These are phyloP conservation scores for Trichodelitschia bisporula DNA, from an alignment of 495 filamentous ascomycete species.

Conservation along the genomic window DNA sequence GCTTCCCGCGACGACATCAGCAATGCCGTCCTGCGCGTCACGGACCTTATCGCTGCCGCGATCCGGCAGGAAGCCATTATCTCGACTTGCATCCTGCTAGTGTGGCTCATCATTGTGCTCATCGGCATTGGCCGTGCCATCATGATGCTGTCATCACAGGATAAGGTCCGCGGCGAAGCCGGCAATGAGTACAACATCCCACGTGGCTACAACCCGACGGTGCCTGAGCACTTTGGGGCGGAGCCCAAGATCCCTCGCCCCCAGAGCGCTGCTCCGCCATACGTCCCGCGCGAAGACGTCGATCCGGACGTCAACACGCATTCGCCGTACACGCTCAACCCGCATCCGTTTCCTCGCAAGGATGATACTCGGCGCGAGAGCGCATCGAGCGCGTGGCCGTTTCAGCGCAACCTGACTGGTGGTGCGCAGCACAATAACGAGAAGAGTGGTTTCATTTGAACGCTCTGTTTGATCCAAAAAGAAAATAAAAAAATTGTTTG, in stretches of 20 bases:
- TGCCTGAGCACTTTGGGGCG: not conserved
- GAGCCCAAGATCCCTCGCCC: too few relatives aligned
- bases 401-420: too few relatives aligned
- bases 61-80: constrained; percentile 59
- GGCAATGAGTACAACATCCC: constrained; percentile 10
- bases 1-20: constrained; percentile 59
- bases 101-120: constrained; percentile 56
- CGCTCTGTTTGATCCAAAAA: too few relatives aligned
- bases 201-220: too few relatives aligned
- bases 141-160: constrained; percentile 21
- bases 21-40: constrained; percentile 40
- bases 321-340: constrained; percentile 2
- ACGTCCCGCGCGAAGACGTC: not conserved
- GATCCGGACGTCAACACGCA: not conserved
- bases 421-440: too few relatives aligned
- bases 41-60: constrained; percentile 30
- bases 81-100: constrained; percentile 35
- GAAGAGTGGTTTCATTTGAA: too few relatives aligned
- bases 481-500: too few relatives aligned
- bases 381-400: too few relatives aligned
- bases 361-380: too few relatives aligned
- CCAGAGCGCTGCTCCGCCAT: not conserved
- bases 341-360: not conserved
- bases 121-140: constrained; percentile 44
- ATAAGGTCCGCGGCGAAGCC: constrained; percentile 28